Conservation (phyloP, 352 stramenopile species). For the Globisporangium apiculatum region DNA sequence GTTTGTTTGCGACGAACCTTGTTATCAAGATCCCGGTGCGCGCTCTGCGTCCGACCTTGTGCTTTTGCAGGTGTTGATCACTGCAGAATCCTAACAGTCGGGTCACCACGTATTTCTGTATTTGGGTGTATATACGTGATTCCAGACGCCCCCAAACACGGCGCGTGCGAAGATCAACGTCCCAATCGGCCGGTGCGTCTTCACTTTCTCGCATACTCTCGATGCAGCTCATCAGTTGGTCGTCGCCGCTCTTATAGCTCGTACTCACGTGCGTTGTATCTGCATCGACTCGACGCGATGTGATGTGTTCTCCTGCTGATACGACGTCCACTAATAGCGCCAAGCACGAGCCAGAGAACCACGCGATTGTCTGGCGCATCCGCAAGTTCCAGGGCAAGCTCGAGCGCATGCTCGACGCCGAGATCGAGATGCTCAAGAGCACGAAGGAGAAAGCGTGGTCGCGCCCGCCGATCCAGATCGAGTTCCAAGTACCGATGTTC, state of each 20-base stretch:
- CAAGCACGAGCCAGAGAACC: constrained; percentile 97
- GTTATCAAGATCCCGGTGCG: constrained; percentile 91
- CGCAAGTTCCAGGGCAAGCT: constrained; percentile 95
- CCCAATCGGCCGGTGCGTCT: constrained; percentile 72
- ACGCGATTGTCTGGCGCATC: constrained; percentile 97
- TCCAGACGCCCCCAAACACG: constrained; percentile 91
- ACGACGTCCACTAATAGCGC: constrained; percentile 36
- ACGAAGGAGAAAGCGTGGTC: constrained; percentile 96
- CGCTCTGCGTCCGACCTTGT: neutral
- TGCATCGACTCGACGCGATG: neutral
- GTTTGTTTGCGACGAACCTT: constrained; percentile 95
- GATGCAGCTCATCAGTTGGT: too few relatives aligned
- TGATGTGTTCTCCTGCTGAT: too few relatives aligned
- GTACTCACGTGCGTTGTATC: neutral
- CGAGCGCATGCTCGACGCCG: constrained; percentile 92
- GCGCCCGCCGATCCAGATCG: constrained; percentile 94
- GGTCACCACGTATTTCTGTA: neutral
- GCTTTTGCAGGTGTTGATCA: neutral
- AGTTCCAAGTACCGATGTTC: constrained; percentile 99
- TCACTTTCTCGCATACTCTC: neutral
- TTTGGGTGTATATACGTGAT: neutral
- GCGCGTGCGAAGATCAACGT: constrained; percentile 94
- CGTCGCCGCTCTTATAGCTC: too few relatives aligned
- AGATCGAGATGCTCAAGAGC: constrained; percentile 96
- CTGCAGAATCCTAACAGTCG: neutral